Evolutionary conservation across 306 rosid species (phyloP).

Genomic region (Trichosanthes truncata): DNA sequence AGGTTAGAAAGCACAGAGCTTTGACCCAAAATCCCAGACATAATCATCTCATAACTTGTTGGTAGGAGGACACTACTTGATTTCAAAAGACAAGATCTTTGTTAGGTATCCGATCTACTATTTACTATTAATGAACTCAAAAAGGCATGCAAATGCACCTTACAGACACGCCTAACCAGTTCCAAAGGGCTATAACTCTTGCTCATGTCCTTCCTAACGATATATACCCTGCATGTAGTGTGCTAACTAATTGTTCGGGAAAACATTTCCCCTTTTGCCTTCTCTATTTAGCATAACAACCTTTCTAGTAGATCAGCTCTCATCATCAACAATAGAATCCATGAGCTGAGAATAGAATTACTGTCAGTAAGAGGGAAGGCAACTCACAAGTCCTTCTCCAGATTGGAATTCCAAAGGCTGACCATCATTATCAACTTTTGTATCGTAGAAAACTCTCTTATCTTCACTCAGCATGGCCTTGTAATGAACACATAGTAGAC

Average conservation of each 20-base stretch:
- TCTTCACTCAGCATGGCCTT: slow-evolving; percentile 70
- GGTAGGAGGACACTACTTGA: neutral
- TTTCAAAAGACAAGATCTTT: neutral
- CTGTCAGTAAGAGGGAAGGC: slow-evolving; percentile 15
- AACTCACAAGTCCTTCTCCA: slow-evolving; percentile 97
- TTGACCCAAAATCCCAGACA: neutral
- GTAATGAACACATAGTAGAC: slow-evolving; percentile 75
- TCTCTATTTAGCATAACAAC: neutral
- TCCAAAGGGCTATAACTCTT: neutral
- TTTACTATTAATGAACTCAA: neutral
- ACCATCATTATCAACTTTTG: slow-evolving; percentile 73
- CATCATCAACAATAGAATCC: neutral
- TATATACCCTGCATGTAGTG: neutral
- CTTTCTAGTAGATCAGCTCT: neutral
- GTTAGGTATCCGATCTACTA: neutral
- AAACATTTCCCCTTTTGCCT: neutral
- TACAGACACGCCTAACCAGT: neutral
- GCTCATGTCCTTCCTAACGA: neutral
- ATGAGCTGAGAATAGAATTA: neutral
- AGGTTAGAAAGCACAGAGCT: neutral
- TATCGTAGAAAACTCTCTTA: slow-evolving; percentile 63
- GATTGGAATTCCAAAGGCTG: slow-evolving; percentile 89
- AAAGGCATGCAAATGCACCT: neutral
- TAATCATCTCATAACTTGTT: neutral
- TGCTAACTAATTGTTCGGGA: neutral